Base-by-base conservation (phyloP, 2,329 filamentous ascomycete species). In the Fusarium sp. region DNA sequence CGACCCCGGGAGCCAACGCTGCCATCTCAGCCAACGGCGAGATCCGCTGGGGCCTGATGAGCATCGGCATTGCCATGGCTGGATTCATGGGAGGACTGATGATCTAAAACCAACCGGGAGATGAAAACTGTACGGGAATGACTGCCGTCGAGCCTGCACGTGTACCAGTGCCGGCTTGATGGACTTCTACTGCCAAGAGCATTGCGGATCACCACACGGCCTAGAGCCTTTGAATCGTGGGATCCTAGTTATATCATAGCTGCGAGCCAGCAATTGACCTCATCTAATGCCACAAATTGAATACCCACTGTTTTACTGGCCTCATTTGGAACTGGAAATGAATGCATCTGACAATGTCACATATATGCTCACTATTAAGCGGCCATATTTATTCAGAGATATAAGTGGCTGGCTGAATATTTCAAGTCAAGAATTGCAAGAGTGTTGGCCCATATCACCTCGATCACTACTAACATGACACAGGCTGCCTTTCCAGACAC, bases 11-110 rank as follows among this genome's bases (percentile, higher is more conserved):
- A n/a, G 36, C 73, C 2, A 72, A 65, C 28, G 73, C 73, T 13
- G 73, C 73, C 28, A 34, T 70, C 0, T 64, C 62, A 30, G 36
- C 67, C 8, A 50, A 59, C 15, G 73, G 73, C 18, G 71, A 75
- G 46, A 67, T 75, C 18, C 73, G 71, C n/a, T 75, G 73, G 73
- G 71, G 71, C 37, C 62, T 75, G 9, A 74, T 74, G 73, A 71
- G 58, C 34, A 9, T 64, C 12, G 68, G 70, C 7, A 44, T 73
- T 37, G 63, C 71, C 8, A 52, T 75, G 67, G 66, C 73, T 5
- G 73, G 64, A 6, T 52, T 75, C 39, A 46, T 73, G n/a, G 71
- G 69, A 9, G 73, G 69, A 6, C n/a, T 75, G 48, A 66, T 75
- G 66, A 48, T 75, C 44, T 71, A 71, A 30, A 50, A 6, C 4